Base-by-base conservation (phyloP, 306 rosid species). In the Lathyrus oleraceus region DNA sequence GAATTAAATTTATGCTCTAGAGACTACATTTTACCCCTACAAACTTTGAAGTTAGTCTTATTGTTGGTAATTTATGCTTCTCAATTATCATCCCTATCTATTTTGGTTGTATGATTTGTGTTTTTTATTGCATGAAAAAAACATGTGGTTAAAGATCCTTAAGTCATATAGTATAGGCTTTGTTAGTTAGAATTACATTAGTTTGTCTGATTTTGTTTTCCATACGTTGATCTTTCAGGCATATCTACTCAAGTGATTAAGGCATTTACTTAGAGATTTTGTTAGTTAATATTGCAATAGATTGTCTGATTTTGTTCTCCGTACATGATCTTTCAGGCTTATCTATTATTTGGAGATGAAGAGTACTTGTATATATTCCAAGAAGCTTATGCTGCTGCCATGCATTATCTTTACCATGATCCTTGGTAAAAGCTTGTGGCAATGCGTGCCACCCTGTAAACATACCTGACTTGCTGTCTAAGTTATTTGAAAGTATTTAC, bases 311-410 rank as follows among this genome's bases (percentile, higher is more conserved):
- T 83, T 77, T 66, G 17, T 73, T 70, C 72, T 60, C 39, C 40
- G 16, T 72, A 3, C 56, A 54, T 64, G 14, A 69, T 25, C 60
- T 85, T 81, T 78, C 88, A 93, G 98, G 98, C 98, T 44, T 87
- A 93, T 83, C 71, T 93, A 47, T 84, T 93, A 76, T 90, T 93
- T 85, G 97, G 98, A 78, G 94, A 93, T 63, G 98, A 93, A 75
- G 98, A 93, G 72, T 93, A 90, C 90, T 78, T 93, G 75, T 88
- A 87, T 85, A 88, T 93, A 78, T 93, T 93, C 76, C 94, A 88
- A 83, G 98, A 90, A 88, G 98, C 98, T 75, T 93, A 90, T 79
- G 85, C 91, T n/a, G 97, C 98, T 64, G 98, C 79, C 32, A 93
- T 93, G 97, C 96, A 78, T 60, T 82, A 90, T 81, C 96, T 93